Evolutionary conservation across 1,284 basidiomycete species (phyloP).

Genomic region (Testicularia cyperi): DNA sequence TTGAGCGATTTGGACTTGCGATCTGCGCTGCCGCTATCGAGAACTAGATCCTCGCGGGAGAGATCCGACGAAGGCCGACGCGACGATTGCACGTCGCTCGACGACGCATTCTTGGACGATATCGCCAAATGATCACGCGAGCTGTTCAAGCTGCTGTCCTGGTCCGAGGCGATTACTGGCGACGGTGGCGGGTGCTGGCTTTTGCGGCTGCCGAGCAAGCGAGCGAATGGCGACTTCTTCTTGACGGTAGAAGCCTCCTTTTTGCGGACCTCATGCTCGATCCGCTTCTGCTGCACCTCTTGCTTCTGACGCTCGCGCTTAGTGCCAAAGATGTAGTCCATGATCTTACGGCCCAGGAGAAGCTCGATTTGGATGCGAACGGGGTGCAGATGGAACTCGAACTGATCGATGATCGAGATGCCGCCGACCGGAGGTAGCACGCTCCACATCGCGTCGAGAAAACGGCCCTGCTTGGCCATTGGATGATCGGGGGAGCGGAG

Average conservation of each 20-base stretch:
- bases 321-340: constrained; percentile 78
- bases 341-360: constrained; percentile 75
- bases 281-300: constrained; percentile 32
- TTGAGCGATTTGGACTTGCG: constrained; percentile 1
- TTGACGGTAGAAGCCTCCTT: constrained; percentile 8
- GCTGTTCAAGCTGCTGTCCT: not conserved
- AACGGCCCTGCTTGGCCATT: constrained; percentile 50
- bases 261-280: constrained; percentile 7
- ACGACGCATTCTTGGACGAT: constrained; percentile 1
- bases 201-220: constrained; percentile 19
- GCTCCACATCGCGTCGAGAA: constrained; percentile 52
- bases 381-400: constrained; percentile 81
- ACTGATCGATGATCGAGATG: constrained; percentile 83
- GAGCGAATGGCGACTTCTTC: constrained; percentile 37
- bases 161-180: constrained; percentile 1
- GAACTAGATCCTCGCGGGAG: constrained; percentile 21
- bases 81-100: constrained; percentile 5
- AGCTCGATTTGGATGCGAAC: constrained; percentile 74
- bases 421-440: constrained; percentile 75
- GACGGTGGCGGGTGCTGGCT: constrained; percentile 3
- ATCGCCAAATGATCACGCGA: not conserved
- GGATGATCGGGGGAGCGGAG: constrained; percentile 29
- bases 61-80: constrained; percentile 17
- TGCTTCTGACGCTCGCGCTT: constrained; percentile 39
- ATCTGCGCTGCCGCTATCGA: constrained; percentile 5